Base-by-base conservation (phyloP, 192 early-diverging fungal species). In the Coemansia sp. region DNA sequence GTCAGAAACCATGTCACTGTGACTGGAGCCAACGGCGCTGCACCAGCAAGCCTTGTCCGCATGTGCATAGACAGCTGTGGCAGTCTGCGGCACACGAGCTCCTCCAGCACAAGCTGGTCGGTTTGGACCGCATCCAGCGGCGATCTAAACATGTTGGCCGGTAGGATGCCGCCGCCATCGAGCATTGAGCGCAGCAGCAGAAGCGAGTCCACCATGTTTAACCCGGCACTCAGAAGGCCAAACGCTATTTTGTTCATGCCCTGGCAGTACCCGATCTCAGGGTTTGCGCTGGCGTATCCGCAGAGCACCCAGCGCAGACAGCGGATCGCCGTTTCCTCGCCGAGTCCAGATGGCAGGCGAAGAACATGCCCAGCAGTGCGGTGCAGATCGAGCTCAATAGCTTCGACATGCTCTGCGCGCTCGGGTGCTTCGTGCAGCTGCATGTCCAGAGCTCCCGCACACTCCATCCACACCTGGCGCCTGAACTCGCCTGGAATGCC, bases 1-100 rank as follows among this genome's bases (percentile, higher is more conserved):
- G 82, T 75, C 55, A 84, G 52, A 38, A 85, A 84, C 84, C 84
- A 85, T 38, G 82, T 74, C 34, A 85, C 81, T 0, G 84, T 85
- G 3, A 82, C 71, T 1, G 84, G 80, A 0, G 82, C 83, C 25
- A 85, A 45, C 30, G 70, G 55, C 2, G 50, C 70, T 23, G 53
- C 28, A 28, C 81, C 81, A 6, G 66, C 78, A 27, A 76, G 69
- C 60, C 65, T 58, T n/a, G 60, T 40, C 15, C 59, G 72, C 55
- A 85, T 74, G 25, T 85, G 82, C 28, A 31, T 48, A 2, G 65
- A 48, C 23, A 85, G 64, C 20, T 67, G 67, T 7, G 84, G 84
- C 71, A 85, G 72, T 31, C 75, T 65, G 15, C 69, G 70, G 19
- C 75, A 71, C 2, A 83, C 74, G 14, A 85, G 76, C 52, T 68